Evolutionary conservation across 1,139 yeast species (phyloP).

Genomic region (Zygoascus meyerae): DNA sequence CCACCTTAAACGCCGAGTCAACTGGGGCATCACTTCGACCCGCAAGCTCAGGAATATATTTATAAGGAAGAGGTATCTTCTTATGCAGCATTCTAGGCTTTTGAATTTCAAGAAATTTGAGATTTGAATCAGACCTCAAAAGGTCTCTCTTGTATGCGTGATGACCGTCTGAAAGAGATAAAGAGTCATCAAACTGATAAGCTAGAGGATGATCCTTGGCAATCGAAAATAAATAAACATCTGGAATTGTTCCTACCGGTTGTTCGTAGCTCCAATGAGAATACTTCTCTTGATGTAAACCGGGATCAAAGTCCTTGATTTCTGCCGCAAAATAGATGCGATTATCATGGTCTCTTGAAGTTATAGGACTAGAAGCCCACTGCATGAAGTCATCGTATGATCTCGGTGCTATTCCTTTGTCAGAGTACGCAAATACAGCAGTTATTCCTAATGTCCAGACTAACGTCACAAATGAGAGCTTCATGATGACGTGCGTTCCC

Average conservation of each 20-base stretch:
- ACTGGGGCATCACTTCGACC: slow-evolving; percentile 14
- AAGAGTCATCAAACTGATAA: slow-evolving; percentile 1
- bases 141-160: slow-evolving; percentile 14
- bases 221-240: slow-evolving; percentile 32
- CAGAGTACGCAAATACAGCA: too few relatives aligned
- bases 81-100: slow-evolving; percentile 20
- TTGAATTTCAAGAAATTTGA: slow-evolving; percentile 22
- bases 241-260: slow-evolving; percentile 27
- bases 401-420: not conserved
- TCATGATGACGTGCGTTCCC: too few relatives aligned
- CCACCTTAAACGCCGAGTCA: slow-evolving; percentile 21
- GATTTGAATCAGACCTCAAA: slow-evolving; percentile 14
- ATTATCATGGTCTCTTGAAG: slow-evolving; percentile 22
- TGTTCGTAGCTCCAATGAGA: slow-evolving; percentile 31
- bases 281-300: slow-evolving; percentile 9
- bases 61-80: slow-evolving; percentile 19
- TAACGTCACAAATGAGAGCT: too few relatives aligned
- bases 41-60: slow-evolving; percentile 6
- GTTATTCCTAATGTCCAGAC: too few relatives aligned
- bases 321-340: slow-evolving; percentile 31
- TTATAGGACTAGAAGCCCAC: slow-evolving; percentile 7
- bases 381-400: slow-evolving; percentile 1
- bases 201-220: slow-evolving; percentile 16
- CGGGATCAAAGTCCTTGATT: slow-evolving; percentile 19
- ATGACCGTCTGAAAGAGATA: not conserved